These are phyloP conservation scores for Phyllosticta paracitricarpa DNA, from an alignment of 2,329 filamentous ascomycete species.

Conservation along the genomic window DNA sequence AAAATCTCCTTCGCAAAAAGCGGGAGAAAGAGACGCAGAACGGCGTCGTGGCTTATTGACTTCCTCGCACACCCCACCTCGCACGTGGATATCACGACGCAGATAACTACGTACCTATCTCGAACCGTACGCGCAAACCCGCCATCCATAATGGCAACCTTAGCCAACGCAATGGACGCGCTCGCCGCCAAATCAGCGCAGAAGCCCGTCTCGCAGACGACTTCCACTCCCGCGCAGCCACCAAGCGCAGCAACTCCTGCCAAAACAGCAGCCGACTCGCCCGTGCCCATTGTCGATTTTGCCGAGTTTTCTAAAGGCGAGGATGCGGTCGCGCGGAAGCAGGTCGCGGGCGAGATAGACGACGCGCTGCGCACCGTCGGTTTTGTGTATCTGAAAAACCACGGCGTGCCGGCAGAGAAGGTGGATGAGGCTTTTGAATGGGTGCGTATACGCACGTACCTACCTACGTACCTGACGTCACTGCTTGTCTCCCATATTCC, in stretches of 20 bases:
- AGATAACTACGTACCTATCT: too few relatives aligned
- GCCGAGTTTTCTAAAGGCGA: conserved; percentile 14
- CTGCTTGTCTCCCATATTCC: neutral
- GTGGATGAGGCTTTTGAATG: conserved; percentile 22
- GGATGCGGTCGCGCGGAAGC: conserved; percentile 12
- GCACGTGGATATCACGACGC: too few relatives aligned
- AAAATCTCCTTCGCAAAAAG: too few relatives aligned
- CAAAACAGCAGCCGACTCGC: neutral
- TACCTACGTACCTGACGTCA: conserved; percentile 4
- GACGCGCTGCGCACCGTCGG: conserved; percentile 28
- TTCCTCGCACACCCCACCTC: too few relatives aligned
- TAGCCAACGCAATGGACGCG: too few relatives aligned
- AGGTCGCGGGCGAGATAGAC: conserved; percentile 26
- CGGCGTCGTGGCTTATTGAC: too few relatives aligned
- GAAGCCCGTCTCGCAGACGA: too few relatives aligned
- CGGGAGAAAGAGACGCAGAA: too few relatives aligned
- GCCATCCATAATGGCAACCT: too few relatives aligned
- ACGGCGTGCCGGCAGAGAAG: conserved; percentile 23
- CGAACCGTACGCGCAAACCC: too few relatives aligned
- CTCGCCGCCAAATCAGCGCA: too few relatives aligned
- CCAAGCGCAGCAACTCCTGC: neutral
- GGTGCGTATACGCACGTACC: conserved; percentile 11
- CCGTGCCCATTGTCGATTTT: conserved; percentile 24
- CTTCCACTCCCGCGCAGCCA: too few relatives aligned
- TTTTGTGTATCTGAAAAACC: conserved; percentile 34